Base-by-base conservation (phyloP, 2,329 filamentous ascomycete genomes). In the Tricladium varicosporioides region DNA sequence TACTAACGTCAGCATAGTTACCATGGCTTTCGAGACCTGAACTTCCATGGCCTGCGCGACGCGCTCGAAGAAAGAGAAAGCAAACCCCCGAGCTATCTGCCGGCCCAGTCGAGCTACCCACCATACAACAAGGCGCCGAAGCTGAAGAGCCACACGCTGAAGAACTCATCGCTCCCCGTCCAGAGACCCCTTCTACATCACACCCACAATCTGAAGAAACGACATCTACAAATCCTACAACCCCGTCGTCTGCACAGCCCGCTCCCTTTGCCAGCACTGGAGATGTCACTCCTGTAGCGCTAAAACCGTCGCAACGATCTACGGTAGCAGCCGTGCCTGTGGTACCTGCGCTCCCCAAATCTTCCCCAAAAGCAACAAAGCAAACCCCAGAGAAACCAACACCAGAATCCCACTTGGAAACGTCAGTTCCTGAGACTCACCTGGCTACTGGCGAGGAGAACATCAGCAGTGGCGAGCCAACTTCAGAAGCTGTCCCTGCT, bases 11-110 rank as follows among this genome's bases (percentile, higher is more conserved):
- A 31, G 27, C 27, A 10, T 57, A 85, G 81, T 72, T 86, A 9
- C 84, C 84, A 9, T 86, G 83, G 83, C 65, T 77, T 22, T 84
- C 82, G 0, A 71, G 70, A 32, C 79, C 80, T 2, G 78, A 81
- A 32, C 64, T 71, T 27, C 72, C 75, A 9, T 87, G 84, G 65
- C 83, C 83, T 11, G 65, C 65, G 2, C 74, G 71, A 63, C 63
- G 69, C 36, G 43, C 72, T 11, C 77, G 72, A 64, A 71, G 73
- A 36, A 76, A 74, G 62, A 78, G 77, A 69, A 78, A 73, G 60
- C 71, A 69, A 51, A 48, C 52, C 16, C 49, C 60, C 16, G 62
- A 63, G 36, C 48, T 63, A 40, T 61, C 61, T 47, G 57, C 57
- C 45, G 61, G 62, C 55, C 65, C 61, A 19, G 60, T 67, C 14